Evolutionary conservation across 768 basidiomycete genomes (phyloP).

Genomic region (Tephrocybe sp.): DNA sequence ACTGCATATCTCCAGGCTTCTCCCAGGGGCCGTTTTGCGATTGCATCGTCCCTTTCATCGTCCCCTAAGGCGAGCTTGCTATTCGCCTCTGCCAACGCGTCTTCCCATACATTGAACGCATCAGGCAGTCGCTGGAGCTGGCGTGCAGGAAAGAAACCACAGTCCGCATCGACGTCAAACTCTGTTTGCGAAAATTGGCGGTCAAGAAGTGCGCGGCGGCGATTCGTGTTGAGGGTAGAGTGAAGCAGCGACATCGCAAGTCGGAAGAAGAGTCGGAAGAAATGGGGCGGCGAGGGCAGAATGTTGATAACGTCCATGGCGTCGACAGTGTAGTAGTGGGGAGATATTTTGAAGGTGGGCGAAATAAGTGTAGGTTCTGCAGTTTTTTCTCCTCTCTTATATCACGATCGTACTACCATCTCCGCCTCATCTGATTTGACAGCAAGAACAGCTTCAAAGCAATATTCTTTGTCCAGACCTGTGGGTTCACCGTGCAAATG

Average conservation of each 20-base stretch:
- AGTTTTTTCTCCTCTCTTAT: conserved; percentile 16
- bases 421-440: conserved; percentile 22
- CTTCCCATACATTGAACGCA: conserved; percentile 71
- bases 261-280: conserved; percentile 48
- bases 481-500: conserved; percentile 15
- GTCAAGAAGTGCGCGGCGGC: conserved; percentile 28
- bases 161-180: conserved; percentile 59
- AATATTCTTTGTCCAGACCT: conserved; percentile 13
- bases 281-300: conserved; percentile 53
- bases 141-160: conserved; percentile 82
- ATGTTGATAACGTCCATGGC: conserved; percentile 43
- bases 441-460: conserved; percentile 12
- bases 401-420: conserved; percentile 13
- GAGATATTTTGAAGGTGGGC: not conserved
- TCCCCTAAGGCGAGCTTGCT: conserved; percentile 57
- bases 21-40: conserved; percentile 51
- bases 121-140: conserved; percentile 57
- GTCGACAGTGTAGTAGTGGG: not conserved
- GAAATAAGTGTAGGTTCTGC: not conserved
- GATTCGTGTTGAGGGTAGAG: conserved; percentile 36
- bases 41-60: conserved; percentile 47
- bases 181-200: conserved; percentile 37
- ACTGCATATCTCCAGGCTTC: conserved; percentile 69
- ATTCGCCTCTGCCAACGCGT: conserved; percentile 55
- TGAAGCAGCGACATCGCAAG: conserved; percentile 47